phyloP scores from a whole-genome alignment of 192 early-diverging fungal genomes.

The Thoreauomyces humboldtii region DNA sequence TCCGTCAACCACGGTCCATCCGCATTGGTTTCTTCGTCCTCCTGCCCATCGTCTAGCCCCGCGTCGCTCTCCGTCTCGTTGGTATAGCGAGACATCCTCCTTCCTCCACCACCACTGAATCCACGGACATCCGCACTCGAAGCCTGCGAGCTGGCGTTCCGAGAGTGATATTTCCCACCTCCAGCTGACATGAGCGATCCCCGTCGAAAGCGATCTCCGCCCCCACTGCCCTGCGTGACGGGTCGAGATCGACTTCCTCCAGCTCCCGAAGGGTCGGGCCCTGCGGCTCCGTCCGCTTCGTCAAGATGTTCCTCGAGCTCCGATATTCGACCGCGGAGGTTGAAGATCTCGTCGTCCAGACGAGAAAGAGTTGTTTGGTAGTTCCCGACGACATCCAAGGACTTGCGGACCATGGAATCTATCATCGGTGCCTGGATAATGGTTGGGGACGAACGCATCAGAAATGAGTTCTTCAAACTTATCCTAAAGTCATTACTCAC shows the following conservation, averaged over 20 bases:
- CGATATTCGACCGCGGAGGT: conserved; percentile 14
- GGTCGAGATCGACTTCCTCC: neutral
- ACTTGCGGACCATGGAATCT: neutral
- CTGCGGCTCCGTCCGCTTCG: neutral
- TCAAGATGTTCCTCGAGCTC: conserved; percentile 25
- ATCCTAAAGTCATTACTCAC: conserved; percentile 1
- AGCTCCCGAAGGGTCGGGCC: neutral
- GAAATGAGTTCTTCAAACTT: neutral
- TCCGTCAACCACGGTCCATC: conserved; percentile 1
- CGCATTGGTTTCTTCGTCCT: too few species aligned
- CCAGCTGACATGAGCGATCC: neutral
- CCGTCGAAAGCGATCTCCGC: neutral
- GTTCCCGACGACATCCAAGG: neutral
- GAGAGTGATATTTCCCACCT: neutral
- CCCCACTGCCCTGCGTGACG: neutral
- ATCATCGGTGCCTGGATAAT: neutral
- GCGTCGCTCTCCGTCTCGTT: too few species aligned
- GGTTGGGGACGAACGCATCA: neutral
- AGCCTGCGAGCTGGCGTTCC: neutral
- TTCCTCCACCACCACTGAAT: too few species aligned
- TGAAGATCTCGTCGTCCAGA: conserved; percentile 23
- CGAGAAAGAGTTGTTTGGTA: conserved; percentile 12
- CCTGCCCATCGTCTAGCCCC: too few species aligned
- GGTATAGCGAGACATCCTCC: too few species aligned
- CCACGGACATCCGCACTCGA: too few species aligned